Conservation (phyloP, 768 basidiomycete species). For the Xerocomus spinulosus region DNA sequence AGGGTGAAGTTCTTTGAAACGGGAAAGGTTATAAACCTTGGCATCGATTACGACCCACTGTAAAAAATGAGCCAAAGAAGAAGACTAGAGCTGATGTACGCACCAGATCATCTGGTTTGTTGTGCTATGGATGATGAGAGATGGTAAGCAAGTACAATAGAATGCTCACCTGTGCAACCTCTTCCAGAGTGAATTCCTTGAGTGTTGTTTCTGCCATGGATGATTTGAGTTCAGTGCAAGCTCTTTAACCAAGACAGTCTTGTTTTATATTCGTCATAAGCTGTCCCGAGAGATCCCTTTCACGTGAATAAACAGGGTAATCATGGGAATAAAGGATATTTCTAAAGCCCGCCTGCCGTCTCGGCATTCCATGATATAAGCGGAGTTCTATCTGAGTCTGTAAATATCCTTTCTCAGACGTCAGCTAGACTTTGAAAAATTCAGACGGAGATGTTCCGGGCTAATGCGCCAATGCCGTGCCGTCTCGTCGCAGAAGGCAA, state of each 20-base stretch:
- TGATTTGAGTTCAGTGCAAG: neutral
- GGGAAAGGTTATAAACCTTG: constrained; percentile 78
- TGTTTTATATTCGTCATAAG: constrained; percentile 3
- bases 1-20: constrained; percentile 78
- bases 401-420: too few species aligned
- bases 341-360: too few species aligned
- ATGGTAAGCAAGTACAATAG: neutral
- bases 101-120: constrained; percentile 71
- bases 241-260: neutral
- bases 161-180: constrained; percentile 48
- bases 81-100: constrained; percentile 14
- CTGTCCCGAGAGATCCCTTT: constrained; percentile 3
- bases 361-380: neutral
- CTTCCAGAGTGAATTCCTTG: constrained; percentile 51
- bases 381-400: neutral
- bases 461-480: too few species aligned
- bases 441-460: too few species aligned
- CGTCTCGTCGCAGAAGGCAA: too few species aligned
- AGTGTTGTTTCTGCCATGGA: constrained; percentile 30
- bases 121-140: constrained; percentile 47
- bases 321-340: neutral
- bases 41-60: constrained; percentile 84
- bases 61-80: constrained; percentile 1
- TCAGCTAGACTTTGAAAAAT: too few species aligned
- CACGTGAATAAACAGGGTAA: constrained; percentile 9